Conservation (phyloP, 2,329 filamentous ascomycete species). For the Alternaria solani region DNA sequence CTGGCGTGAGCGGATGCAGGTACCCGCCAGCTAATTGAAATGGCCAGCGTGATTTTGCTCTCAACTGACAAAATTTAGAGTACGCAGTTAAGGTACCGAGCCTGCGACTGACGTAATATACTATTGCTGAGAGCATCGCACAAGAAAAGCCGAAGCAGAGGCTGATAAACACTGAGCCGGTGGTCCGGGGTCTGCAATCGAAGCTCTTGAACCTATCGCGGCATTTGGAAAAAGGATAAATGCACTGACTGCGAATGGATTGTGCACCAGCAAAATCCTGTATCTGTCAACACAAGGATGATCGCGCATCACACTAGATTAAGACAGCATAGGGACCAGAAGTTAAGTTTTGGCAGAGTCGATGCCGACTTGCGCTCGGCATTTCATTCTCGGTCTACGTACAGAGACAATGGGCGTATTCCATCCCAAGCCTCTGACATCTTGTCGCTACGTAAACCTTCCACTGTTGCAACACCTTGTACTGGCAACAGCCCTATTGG, state of each 20-base stretch:
- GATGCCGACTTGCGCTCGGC: constrained; percentile 25
- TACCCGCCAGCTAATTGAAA: not conserved
- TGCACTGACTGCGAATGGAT: too few relatives aligned
- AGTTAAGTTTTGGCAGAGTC: constrained; percentile 28
- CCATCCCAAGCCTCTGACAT: constrained; percentile 25
- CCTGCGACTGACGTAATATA: not conserved
- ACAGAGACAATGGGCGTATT: constrained; percentile 25
- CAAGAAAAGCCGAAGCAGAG: not conserved
- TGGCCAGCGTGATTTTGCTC: not conserved
- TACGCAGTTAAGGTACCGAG: not conserved
- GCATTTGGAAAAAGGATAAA: too few relatives aligned
- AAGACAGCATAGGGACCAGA: not conserved
- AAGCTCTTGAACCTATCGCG: too few relatives aligned
- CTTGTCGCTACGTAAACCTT: constrained; percentile 27
- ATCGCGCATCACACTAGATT: not conserved
- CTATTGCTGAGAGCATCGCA: not conserved
- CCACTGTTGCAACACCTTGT: constrained; percentile 9
- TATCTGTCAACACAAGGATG: not conserved
- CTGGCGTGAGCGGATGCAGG: not conserved
- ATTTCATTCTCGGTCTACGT: constrained; percentile 41
- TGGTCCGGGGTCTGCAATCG: too few relatives aligned
- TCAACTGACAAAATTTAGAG: not conserved
- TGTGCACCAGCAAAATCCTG: not conserved
- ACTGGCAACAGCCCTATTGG: not conserved
- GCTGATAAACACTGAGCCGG: not conserved